phyloP scores from a whole-genome alignment of 768 basidiomycete species.

The Boletus tylopilopsis region DNA sequence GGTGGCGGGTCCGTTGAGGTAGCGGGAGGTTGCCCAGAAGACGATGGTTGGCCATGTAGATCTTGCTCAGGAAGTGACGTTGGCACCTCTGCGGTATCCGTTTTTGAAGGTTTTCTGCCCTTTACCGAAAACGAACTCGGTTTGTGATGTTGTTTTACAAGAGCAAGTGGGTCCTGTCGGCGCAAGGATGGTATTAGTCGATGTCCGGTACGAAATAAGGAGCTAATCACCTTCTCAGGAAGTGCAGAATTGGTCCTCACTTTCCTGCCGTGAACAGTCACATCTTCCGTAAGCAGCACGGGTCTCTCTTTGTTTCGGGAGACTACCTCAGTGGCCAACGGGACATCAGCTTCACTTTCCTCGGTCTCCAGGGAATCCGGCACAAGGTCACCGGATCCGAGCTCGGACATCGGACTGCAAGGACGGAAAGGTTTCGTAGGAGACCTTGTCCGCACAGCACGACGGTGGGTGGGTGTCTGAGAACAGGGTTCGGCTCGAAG shows the following conservation, averaged over 20 bases:
- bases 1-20: background rate
- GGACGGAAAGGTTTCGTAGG: conserved; percentile 16
- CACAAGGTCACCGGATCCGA: conserved; percentile 25
- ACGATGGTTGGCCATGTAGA: conserved; percentile 11
- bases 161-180: conserved; percentile 1
- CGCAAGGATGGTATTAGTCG: background rate
- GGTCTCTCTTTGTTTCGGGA: conserved; percentile 18
- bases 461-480: conserved; percentile 6
- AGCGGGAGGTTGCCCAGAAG: conserved; percentile 8
- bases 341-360: conserved; percentile 39
- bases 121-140: conserved; percentile 5
- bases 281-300: background rate
- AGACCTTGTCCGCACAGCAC: conserved; percentile 7
- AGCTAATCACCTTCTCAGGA: conserved; percentile 22
- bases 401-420: conserved; percentile 22
- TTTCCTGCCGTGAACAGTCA: conserved; percentile 1
- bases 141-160: conserved; percentile 9
- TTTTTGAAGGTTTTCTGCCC: conserved; percentile 14
- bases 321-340: conserved; percentile 34
- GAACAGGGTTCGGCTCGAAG: conserved; percentile 30
- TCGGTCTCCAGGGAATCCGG: conserved; percentile 28
- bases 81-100: conserved; percentile 41
- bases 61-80: conserved; percentile 62
- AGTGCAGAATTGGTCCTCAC: conserved; percentile 1
- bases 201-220: too few species aligned